Base-by-base conservation (phyloP, 768 basidiomycete genomes). In the Calvatia gigantea region DNA sequence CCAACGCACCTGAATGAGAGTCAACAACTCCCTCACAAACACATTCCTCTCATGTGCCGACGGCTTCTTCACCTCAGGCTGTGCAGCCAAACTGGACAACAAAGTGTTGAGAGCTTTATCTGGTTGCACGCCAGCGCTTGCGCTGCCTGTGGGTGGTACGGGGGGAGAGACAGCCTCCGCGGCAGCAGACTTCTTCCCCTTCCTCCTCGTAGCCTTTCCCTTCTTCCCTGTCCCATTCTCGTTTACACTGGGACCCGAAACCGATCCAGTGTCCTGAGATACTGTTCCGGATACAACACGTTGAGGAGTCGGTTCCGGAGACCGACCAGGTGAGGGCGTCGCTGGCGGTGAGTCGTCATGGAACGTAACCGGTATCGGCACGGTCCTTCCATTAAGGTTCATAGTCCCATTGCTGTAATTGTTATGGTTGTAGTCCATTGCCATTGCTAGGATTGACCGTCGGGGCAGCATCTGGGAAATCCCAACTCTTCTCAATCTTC, bases 401-500 rank as follows among this genome's bases (percentile, higher is more conserved):
- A 44, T 33, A 52, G 23, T 42, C 33, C 19, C 51, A n/a, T 29
- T n/a, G n/a, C n/a, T n/a, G n/a, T n/a, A n/a, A n/a, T n/a, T n/a
- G n/a, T n/a, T n/a, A n/a, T n/a, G n/a, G n/a, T n/a, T n/a, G n/a
- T n/a, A n/a, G n/a, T n/a, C n/a, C n/a, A n/a, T n/a, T 38, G 6
- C 43, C 54, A 23, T 35, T 29, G 5, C 31, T 12, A 27, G 54
- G 31, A 28, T 56, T 41, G 15, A 39, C 49, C 7, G 55, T 23
- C 35, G 65, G 53, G 17, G 62, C 42, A 11, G 67, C 59, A 23
- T 62, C 66, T 12, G 82, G 82, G 25, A 79, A 71, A 63, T 86
- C 86, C 84, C 85, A 85, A 52, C 79, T 77, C 59, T 67, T 76
- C 72, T 86, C 86, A 27, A 86, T 79, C 57, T 79, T 78, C 52